Conservation (phyloP, 2,329 filamentous ascomycete genomes). For the Clarireedia paspali region DNA sequence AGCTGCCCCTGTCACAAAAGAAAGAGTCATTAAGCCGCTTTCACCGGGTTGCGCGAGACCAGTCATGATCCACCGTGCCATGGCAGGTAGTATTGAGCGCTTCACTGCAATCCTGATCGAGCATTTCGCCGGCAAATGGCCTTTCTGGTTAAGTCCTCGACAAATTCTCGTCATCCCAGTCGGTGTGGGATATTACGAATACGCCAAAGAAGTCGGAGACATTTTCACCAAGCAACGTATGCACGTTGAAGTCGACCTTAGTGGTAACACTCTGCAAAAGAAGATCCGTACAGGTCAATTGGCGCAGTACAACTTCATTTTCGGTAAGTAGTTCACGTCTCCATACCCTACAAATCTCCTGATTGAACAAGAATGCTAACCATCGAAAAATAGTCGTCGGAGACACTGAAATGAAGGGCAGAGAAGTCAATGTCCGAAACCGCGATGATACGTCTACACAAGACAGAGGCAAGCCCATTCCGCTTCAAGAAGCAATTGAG, state of each 20-base stretch:
- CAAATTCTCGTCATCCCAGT: slow-evolving; percentile 75
- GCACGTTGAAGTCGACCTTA: slow-evolving; percentile 63
- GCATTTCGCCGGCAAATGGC: slow-evolving; percentile 83
- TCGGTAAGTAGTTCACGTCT: slow-evolving; percentile 43
- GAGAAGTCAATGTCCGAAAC: slow-evolving; percentile 56
- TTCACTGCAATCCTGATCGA: slow-evolving; percentile 72
- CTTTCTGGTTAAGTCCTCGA: slow-evolving; percentile 80
- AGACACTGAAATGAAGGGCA: slow-evolving; percentile 51
- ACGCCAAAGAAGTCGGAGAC: slow-evolving; percentile 65
- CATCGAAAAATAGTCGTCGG: slow-evolving; percentile 43
- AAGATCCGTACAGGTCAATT: slow-evolving; percentile 80
- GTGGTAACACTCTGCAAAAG: slow-evolving; percentile 78
- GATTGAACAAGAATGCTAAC: slow-evolving; percentile 9
- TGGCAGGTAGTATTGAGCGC: slow-evolving; percentile 62
- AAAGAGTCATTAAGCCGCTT: slow-evolving; percentile 41
- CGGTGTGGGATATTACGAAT: slow-evolving; percentile 62
- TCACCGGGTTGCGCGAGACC: slow-evolving; percentile 67
- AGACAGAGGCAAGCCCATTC: slow-evolving; percentile 51
- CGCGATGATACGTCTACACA: slow-evolving; percentile 55
- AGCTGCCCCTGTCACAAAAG: slow-evolving; percentile 36
- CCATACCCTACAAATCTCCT: neutral
- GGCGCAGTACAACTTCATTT: slow-evolving; percentile 77
- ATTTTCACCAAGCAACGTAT: slow-evolving; percentile 61
- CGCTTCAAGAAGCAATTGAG: slow-evolving; percentile 48
- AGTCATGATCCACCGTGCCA: slow-evolving; percentile 81